Base-by-base conservation (phyloP, 2,329 filamentous ascomycete genomes). In the Metarhizium sp. region DNA sequence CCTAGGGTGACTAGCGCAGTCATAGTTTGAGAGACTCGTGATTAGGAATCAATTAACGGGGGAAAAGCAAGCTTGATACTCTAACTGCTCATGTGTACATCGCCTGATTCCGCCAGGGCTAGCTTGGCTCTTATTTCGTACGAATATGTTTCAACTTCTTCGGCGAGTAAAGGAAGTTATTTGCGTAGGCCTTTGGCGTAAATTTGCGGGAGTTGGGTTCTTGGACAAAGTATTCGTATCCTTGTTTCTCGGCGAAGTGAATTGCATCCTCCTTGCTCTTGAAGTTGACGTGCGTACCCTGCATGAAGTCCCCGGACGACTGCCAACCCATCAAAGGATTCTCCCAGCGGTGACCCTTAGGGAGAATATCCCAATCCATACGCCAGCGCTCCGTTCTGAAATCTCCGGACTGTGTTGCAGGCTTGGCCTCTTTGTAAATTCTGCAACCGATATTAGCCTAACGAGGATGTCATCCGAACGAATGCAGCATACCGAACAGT, bases 291-390 rank as follows among this genome's bases (percentile, higher is more conserved):
- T 91, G 83, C 51, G 91, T 95, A 67, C 91, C 92, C 73, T 99
- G 92, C 90, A 99, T 94, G 69, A 84, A 84, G 73, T 99, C 94
- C 55, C 81, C 92, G 18, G 91, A 95, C 29, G 92, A 97, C 71
- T 96, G 92, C 95, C 95, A 99, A 58, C 94, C 94, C 84, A 99
- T 99, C 70, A 99, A 75, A 50, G 88, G 90, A 75, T 99, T 99
- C 78, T 99, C 94, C 95, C 94, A 99, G 64, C 94, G 84, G 74
- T 96, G 90, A 59, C 94, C 94, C 77, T 95, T 96, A 64, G 80
- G 75, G 36, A 97, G 79, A 51, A 95, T 84, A 70, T 99, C 94
- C 94, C 94, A 99, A 72, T 99, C 94, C 91, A 99, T 95, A 52
- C 92, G 87, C 94, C 94, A 99, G 67, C 87, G 82, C 69, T 88